Conservation (phyloP, 108 stramenopile genomes). For the Parmales sp. region DNA sequence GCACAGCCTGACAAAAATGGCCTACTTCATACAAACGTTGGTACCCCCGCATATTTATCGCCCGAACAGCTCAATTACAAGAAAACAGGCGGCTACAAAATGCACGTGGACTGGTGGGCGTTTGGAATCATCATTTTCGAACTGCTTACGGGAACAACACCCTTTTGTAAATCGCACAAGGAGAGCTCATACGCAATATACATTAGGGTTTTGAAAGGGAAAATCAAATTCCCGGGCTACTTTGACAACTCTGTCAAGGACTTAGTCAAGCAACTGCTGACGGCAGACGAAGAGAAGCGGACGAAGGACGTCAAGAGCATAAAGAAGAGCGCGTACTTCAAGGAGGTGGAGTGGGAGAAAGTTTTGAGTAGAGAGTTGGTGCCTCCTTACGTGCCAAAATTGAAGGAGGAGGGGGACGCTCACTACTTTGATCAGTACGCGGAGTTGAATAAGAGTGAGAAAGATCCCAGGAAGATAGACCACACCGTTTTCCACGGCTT, state of each 20-base stretch:
- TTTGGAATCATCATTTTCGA: constrained; percentile 20
- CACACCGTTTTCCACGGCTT: background rate
- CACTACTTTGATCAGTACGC: constrained; percentile 6
- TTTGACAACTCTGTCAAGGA: constrained; percentile 37
- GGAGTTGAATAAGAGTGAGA: background rate
- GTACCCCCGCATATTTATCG: constrained; percentile 46
- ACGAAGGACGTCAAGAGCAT: constrained; percentile 37
- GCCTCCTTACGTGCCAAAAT: background rate
- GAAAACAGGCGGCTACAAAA: constrained; percentile 15
- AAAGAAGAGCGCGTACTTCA: constrained; percentile 41
- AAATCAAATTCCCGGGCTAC: constrained; percentile 40
- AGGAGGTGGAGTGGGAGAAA: constrained; percentile 35
- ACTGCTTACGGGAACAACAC: constrained; percentile 15
- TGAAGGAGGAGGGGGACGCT: background rate
- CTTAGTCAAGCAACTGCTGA: constrained; percentile 42
- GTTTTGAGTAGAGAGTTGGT: constrained; percentile 15
- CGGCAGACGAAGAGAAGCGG: constrained; percentile 38
- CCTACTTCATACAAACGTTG: constrained; percentile 42
- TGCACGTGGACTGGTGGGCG: constrained; percentile 29
- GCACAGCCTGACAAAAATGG: constrained; percentile 10
- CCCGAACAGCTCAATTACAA: constrained; percentile 27
- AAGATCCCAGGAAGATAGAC: background rate
- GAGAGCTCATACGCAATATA: constrained; percentile 23
- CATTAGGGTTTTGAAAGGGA: constrained; percentile 38
- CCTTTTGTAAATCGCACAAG: constrained; percentile 16